Base-by-base conservation (phyloP, 2,329 filamentous ascomycete genomes). In the Alternaria panax region DNA sequence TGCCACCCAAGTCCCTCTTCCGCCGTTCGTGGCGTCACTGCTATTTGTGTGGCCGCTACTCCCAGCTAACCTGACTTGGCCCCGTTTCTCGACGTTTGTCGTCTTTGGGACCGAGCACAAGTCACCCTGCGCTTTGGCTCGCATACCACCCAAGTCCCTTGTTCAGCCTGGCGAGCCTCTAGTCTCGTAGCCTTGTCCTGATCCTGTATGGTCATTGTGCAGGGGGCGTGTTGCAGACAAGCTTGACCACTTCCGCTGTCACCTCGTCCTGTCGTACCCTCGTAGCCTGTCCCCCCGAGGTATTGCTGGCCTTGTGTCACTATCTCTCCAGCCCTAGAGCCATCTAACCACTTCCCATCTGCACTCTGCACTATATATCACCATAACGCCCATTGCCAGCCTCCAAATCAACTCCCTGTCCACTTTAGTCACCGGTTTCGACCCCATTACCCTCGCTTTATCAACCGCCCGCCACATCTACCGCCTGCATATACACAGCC, bases 171-270 rank as follows among this genome's bases (percentile, higher is more conserved):
- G 61, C 65, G 60, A 66, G 51, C 62, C 69, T 74, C 67, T 70
- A 71, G 64, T 68, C 65, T 58, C 65, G 66, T 60, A 69, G 70
- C 74, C 75, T 77, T 72, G 75, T 76, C 74, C 73, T 63, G 59
- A 70, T 70, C 68, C 66, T 70, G 75, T 70, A 75, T 75, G 73
- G 72, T 52, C 71, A 62, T 54, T 54, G 68, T 73, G 71, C 74
- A 75, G 74, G 75, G 72, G 73, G 67, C 63, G 65, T 54, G 55
- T 68, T 69, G 68, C 72, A 71, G 70, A 70, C 71, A 65, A 67
- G 69, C 72, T 73, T 72, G 70, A 68, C 70, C 66, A 70, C 59
- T 69, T 75, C 66, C 69, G 71, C 69, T 63, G 65, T 75, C 69
- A 75, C 73, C 59, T 75, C 71, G 68, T 67, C 67, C 63, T 64